A percentile compares a stretch with the other conserved stretches of the same genome.
Conservation (phyloP, 2,329 filamentous ascomycete species). For the Scolecobasidium constrictum region DNA sequence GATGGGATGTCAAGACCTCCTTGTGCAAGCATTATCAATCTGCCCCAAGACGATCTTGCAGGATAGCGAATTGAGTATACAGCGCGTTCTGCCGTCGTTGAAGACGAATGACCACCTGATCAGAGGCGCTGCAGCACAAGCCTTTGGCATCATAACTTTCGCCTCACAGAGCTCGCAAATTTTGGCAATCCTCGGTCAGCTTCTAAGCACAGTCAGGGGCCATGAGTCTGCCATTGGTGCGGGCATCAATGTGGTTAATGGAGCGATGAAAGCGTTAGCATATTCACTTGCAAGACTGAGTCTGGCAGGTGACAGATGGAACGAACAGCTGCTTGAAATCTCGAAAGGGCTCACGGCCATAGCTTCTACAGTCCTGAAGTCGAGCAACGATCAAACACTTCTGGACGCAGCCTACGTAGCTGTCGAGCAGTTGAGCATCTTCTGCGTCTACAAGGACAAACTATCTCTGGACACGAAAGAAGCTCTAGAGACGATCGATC, state of each 20-base stretch:
- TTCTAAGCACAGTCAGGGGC: slow-evolving; percentile 30
- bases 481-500: slow-evolving; percentile 35
- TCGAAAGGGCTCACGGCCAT: background rate
- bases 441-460: slow-evolving; percentile 20
- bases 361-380: slow-evolving; percentile 15
- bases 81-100: background rate
- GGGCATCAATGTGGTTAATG: slow-evolving; percentile 47
- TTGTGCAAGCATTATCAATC: slow-evolving; percentile 1
- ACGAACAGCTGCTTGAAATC: background rate
- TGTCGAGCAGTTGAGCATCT: slow-evolving; percentile 42
- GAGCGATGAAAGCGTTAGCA: slow-evolving; percentile 31
- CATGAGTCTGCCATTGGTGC: slow-evolving; percentile 53
- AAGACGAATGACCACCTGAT: slow-evolving; percentile 59
- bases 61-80: background rate
- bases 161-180: slow-evolving; percentile 28
- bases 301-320: background rate
- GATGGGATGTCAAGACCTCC: slow-evolving; percentile 18
- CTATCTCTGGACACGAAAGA: slow-evolving; percentile 25
- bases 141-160: slow-evolving; percentile 61
- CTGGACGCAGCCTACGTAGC: slow-evolving; percentile 46
- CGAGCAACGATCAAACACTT: slow-evolving; percentile 43
- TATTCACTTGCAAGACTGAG: slow-evolving; percentile 2
- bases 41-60: slow-evolving; percentile 1
- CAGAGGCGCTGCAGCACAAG: slow-evolving; percentile 55
- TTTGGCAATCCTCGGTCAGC: background rate